Evolutionary conservation across 2,329 filamentous ascomycete genomes (phyloP), one percentile per base, ranked within the genome.

Genomic region (Delphinella strobiligena): DNA sequence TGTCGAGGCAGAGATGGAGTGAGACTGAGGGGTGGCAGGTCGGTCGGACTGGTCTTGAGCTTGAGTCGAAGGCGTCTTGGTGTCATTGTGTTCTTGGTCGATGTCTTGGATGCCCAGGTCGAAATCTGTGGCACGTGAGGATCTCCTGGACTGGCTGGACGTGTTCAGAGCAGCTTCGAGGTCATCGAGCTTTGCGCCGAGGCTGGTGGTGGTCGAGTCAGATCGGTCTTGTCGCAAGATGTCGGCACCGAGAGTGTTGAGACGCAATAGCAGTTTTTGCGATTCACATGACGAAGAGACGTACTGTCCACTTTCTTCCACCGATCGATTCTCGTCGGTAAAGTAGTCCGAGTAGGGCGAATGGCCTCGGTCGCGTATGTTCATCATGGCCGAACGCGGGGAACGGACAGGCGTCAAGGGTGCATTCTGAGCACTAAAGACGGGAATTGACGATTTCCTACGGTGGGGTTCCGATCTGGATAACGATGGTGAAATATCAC

Each of bases 341-440:
- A 61, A 61, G 47, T 62, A 62, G 47, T 63, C 61, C 41, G 53
- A 58, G 47, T 61, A 62, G 2, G 61, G 60, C 35, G 60, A 62
- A 27, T 27, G 7, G 39, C 59, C 53, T 19, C 53, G 51, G 31
- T 50, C 41, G 2, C 51, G 38, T 31, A 38, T 37, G 14, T 37
- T 40, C 9, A 37, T 35, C 24, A 19, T 40, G 17, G 36, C 19
- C 2, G 22, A 17, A 16, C 42, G 41, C 14, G 45, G 45, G 11
- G 45, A 45, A 31, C 39, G 44, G 10, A 44, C 19, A 19, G 46
- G 46, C 4, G 46, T 48, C 2, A 42, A 32, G n/a, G 42, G 41
- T 12, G 22, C 22, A 27, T 12, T 12, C 12, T 27, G 22, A 7
- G 22, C 7, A 7, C 7, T 27, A 12, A 27, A 27, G 7, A 7